Evolutionary conservation across 148 eudicot genomes (phyloP), one percentile per base, ranked within the genome.

Genomic region (Nepenthes gracilis): DNA sequence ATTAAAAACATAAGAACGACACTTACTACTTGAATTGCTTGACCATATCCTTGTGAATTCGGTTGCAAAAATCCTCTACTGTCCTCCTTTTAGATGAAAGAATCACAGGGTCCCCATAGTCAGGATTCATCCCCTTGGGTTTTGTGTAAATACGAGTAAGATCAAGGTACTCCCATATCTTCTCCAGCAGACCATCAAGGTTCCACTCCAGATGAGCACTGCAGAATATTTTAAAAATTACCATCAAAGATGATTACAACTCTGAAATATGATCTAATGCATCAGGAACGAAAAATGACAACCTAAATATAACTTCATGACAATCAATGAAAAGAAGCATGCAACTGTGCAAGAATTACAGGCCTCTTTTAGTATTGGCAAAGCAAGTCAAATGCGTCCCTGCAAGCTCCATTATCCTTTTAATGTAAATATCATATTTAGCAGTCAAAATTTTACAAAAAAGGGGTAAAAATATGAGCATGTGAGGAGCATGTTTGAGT

Each of bases 161-260:
- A 77, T 72, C 64, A 54, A 93, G 95, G 81, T 93, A 93, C 55
- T 93, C 96, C 99, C 96, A 93, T 53, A 93, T 69, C 82, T 74
- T 93, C 40, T 93, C 99, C 72, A 93, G 83, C 74, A 93, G 75
- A 63, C 99, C 99, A 72, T 93, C 99, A 74, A 93, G 96, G 65
- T 93, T 93, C 99, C 99, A 88, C 71, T 93, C 99, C 74, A 93
- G 65, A 64, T 93, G 99, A 62, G 99, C 99, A 82, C 99, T 93
- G 85, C 72, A 76, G 57, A 61, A 1, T 23, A 9, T 36, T 47
- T 50, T 23, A 40, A 3, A 59, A 12, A 7, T 37, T 36, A 58
- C 48, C 23, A 14, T 7, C 9, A 37, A 58, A 58, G n/a, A 56
- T 56, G 9, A 35, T 6, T 52, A 7, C 55, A 13, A 52, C 14